Percentiles rank a stretch among this genome's conserved stretches.
Conservation (phyloP, 2,329 filamentous ascomycete species). For the Trichophyton benhamiae region DNA sequence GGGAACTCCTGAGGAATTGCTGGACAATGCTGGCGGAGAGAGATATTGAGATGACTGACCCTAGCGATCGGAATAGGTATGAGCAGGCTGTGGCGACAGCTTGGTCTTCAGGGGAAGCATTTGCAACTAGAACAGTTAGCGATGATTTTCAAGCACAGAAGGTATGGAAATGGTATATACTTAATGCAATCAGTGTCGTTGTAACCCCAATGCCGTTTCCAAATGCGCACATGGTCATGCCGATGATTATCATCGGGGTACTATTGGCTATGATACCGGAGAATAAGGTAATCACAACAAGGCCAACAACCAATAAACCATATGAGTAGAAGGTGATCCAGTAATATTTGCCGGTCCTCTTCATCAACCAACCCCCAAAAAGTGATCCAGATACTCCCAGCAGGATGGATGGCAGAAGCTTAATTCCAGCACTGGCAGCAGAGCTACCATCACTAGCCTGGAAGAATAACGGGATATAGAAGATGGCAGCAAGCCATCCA, state of each 20-base stretch:
- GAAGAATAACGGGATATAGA: constrained; percentile 67
- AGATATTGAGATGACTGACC: constrained; percentile 54
- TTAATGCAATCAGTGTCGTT: constrained; percentile 56
- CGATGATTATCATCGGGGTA: constrained; percentile 42
- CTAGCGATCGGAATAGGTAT: constrained; percentile 68
- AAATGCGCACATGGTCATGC: constrained; percentile 44
- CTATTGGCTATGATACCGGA: constrained; percentile 43
- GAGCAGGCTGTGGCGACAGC: constrained; percentile 67
- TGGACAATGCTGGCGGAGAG: constrained; percentile 60
- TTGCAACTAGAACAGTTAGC: constrained; percentile 42
- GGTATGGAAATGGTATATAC: constrained; percentile 22
- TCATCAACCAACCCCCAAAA: constrained; percentile 54
- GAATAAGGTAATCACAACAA: constrained; percentile 45
- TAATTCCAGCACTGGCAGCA: constrained; percentile 51
- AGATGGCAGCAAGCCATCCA: constrained; percentile 48
- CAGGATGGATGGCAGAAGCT: constrained; percentile 55
- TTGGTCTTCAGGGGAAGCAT: constrained; percentile 53
- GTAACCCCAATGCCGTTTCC: constrained; percentile 53
- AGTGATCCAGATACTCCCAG: constrained; percentile 53
- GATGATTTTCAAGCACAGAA: neutral
- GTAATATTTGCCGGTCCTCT: constrained; percentile 59
- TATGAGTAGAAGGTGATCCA: constrained; percentile 52
- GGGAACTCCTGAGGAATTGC: constrained; percentile 47
- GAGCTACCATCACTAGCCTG: constrained; percentile 56
- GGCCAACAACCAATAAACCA: constrained; percentile 40